Evolutionary conservation across 2,329 filamentous ascomycete genomes (phyloP).

Genomic region (Polytolypa hystricis): DNA sequence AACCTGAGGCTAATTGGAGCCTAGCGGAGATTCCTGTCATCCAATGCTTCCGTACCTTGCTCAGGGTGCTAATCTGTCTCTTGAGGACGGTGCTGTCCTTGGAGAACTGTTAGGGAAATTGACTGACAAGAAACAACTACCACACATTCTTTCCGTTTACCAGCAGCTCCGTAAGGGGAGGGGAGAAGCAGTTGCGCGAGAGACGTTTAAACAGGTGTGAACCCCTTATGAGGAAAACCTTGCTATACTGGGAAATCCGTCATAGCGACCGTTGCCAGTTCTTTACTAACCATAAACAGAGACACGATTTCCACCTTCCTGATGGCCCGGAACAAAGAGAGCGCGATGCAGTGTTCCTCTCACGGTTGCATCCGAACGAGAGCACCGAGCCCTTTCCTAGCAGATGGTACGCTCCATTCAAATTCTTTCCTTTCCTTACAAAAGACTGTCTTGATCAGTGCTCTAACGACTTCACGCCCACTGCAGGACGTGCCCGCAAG

Average conservation of each 20-base stretch:
- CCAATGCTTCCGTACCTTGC: constrained; percentile 54
- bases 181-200: constrained; percentile 46
- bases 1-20: too few relatives aligned
- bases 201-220: constrained; percentile 47
- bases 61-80: constrained; percentile 55
- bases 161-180: constrained; percentile 37
- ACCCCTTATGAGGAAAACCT: too few relatives aligned
- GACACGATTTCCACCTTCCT: constrained; percentile 38
- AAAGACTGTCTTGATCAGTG: too few relatives aligned
- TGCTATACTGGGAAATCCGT: too few relatives aligned
- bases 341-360: constrained; percentile 20
- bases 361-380: constrained; percentile 44
- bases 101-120: constrained; percentile 47
- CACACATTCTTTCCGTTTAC: constrained; percentile 33
- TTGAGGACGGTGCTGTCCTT: constrained; percentile 58
- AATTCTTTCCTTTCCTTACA: not conserved
- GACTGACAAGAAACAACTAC: constrained; percentile 32
- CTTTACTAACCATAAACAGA: constrained; percentile 19
- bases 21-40: constrained; percentile 49
- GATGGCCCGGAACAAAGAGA: not conserved
- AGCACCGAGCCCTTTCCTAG: constrained; percentile 52
- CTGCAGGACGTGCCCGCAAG: constrained; percentile 45
- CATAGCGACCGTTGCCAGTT: too few relatives aligned
- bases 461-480: too few relatives aligned
- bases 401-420: too few relatives aligned